A percentile compares a stretch with the other conserved stretches of the same genome.
Evolutionary conservation across 345 rosid genomes (phyloP).

Genomic region (Arabidopsis thaliana): DNA sequence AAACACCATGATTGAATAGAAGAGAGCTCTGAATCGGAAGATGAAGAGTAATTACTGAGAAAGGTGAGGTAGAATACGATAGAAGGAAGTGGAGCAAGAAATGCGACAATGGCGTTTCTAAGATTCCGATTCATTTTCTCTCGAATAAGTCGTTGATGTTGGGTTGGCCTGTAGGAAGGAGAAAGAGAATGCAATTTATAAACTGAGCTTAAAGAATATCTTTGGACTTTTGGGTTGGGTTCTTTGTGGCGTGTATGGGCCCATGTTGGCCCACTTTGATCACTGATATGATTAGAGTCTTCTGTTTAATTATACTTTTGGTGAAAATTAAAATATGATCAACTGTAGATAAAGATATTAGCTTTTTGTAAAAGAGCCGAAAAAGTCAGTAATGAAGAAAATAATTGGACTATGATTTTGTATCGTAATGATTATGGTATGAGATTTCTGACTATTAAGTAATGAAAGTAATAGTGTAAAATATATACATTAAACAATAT

Average conservation of each 20-base stretch:
- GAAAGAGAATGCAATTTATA: conserved; percentile 21
- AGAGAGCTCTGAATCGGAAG: conserved; percentile 38
- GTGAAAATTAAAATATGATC: not conserved
- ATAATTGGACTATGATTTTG: conserved; percentile 29
- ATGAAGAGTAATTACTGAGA: conserved; percentile 49
- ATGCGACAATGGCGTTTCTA: conserved; percentile 65
- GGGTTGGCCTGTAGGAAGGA: not conserved
- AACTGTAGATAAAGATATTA: conserved; percentile 4
- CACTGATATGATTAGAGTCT: conserved; percentile 30
- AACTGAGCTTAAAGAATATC: not conserved
- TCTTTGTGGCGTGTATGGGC: conserved; percentile 30
- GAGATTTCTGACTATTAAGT: not conserved
- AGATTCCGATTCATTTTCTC: conserved; percentile 54
- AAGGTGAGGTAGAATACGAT: conserved; percentile 67
- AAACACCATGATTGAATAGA: conserved; percentile 73
- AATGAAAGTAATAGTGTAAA: not conserved
- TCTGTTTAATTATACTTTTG: conserved; percentile 31
- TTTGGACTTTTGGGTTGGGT: conserved; percentile 30
- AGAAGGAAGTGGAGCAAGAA: conserved; percentile 80
- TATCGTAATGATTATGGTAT: conserved; percentile 18
- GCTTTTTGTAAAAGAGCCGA: conserved; percentile 20
- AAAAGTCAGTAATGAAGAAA: conserved; percentile 14
- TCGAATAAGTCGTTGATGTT: not conserved
- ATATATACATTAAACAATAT: not conserved
- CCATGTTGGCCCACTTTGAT: conserved; percentile 33